These are phyloP conservation scores for Lasiosphaeris hirsuta DNA, from an alignment of 495 filamentous ascomycete species.

Conservation along the genomic window DNA sequence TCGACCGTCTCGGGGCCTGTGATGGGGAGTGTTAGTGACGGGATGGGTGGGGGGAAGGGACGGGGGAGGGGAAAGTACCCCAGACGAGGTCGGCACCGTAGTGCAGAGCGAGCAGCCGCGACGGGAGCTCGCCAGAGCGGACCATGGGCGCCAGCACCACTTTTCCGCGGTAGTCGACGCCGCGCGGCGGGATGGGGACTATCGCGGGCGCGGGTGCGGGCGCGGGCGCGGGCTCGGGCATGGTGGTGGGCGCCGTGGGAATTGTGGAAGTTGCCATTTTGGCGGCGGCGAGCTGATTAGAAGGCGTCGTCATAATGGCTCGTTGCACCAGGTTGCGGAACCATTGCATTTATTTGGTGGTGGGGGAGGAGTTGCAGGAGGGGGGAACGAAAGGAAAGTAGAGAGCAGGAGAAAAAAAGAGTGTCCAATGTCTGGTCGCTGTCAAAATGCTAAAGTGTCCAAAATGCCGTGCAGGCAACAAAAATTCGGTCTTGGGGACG, in stretches of 20 bases:
- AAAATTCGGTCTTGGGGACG: too few relatives aligned
- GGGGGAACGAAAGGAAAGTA: neutral
- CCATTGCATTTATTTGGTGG: slow-evolving; percentile 12
- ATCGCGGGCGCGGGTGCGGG: slow-evolving; percentile 43
- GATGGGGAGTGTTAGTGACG: neutral
- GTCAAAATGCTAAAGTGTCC: too few relatives aligned
- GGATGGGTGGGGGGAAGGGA: neutral
- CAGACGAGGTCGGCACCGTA: slow-evolving; percentile 97
- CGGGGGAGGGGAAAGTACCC: slow-evolving; percentile 51
- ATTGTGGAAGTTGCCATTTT: neutral
- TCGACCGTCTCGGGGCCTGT: slow-evolving; percentile 90
- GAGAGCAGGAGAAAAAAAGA: neutral
- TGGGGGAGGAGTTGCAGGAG: neutral
- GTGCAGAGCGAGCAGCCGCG: slow-evolving; percentile 78
- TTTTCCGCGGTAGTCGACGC: slow-evolving; percentile 90
- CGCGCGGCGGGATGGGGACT: slow-evolving; percentile 80
- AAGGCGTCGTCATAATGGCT: neutral
- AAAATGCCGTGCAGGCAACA: too few relatives aligned
- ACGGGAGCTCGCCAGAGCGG: slow-evolving; percentile 88
- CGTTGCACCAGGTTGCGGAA: slow-evolving; percentile 9
- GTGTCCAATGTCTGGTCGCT: too few relatives aligned
- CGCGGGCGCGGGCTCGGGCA: slow-evolving; percentile 62
- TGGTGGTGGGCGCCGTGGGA: slow-evolving; percentile 15
- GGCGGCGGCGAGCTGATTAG: neutral
- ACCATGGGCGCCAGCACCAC: slow-evolving; percentile 97